Base-by-base conservation (phyloP, 352 stramenopile species). In the Phytopythium chamaehyphon region DNA sequence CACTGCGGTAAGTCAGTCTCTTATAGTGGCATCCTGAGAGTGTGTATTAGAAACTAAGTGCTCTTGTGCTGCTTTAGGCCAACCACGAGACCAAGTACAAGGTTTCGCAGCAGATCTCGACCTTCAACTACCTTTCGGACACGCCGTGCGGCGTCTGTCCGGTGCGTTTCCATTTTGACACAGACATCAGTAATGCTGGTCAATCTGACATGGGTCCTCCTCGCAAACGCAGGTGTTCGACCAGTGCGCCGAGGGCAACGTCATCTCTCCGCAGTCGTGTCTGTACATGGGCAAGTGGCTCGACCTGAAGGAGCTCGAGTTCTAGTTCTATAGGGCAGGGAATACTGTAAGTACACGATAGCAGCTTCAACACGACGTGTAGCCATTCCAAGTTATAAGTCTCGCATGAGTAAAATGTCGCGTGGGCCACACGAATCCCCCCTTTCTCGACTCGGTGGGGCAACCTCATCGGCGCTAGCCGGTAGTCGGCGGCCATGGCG, bases 271-370 rank as follows among this genome's bases (percentile, higher is more conserved):
- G 9, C 79, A 76, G 39, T 95, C 83, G 61, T 97, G 90, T 75
- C 60, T 95, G 38, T 97, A 97, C 60, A 86, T 96, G 54, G 85
- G 71, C 39, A 93, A 96, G 62, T 97, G 88, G 88, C 67, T 96
- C 5, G 83, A 94, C 45, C 70, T 97, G 54, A 88, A 93, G 59
- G 82, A 95, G 56, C 71, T 89, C 51, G 81, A 90, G 50, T 90
- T 93, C 36, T 95, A 83, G 46, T 14, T 7, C 18, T n/a, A 18
- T 18, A 45, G n/a, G n/a, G n/a, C n/a, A n/a, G n/a, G n/a, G n/a
- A n/a, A n/a, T n/a, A n/a, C n/a, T n/a, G n/a, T n/a, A n/a, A 33
- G 28, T 33, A 33, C 28, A 9, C n/a, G n/a, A n/a, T 33, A 33
- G 28, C 28, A 33, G 28, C 28, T 33, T 33, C 28, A 33, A 33